A percentile compares a stretch with the other conserved stretches of the same genome.
These are phyloP conservation scores for Beverwykella pulmonaria DNA, from an alignment of 495 filamentous ascomycete genomes.

Conservation along the genomic window DNA sequence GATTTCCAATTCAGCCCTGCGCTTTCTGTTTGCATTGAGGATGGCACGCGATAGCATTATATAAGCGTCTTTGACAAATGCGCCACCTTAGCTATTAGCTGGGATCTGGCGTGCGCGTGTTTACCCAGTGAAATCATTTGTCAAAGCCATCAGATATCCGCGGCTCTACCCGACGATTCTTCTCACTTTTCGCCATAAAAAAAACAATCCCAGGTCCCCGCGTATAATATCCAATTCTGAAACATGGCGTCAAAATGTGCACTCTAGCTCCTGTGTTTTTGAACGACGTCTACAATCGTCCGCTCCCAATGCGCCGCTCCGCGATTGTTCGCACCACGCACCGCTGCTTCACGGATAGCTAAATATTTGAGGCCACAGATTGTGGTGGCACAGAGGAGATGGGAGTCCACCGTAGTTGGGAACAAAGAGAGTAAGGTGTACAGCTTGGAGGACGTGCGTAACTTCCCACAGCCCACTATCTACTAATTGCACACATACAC, in stretches of 20 bases:
- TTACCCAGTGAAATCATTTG: too few relatives aligned
- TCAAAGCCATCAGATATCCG: too few relatives aligned
- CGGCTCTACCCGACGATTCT: too few relatives aligned
- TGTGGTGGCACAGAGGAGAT: constrained; percentile 2
- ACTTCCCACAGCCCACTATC: neutral
- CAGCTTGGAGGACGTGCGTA: constrained; percentile 30
- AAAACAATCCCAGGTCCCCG: too few relatives aligned
- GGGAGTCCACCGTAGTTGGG: constrained; percentile 10
- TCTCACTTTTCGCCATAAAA: too few relatives aligned
- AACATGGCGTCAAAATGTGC: constrained; percentile 29
- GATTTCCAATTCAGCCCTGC: too few relatives aligned
- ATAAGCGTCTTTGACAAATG: too few relatives aligned
- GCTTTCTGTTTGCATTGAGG: too few relatives aligned
- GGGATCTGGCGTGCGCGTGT: too few relatives aligned
- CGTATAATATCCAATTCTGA: neutral
- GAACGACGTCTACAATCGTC: constrained; percentile 3
- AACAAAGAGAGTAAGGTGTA: constrained; percentile 17
- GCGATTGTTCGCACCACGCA: neutral
- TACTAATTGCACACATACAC: neutral
- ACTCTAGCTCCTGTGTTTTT: constrained; percentile 7
- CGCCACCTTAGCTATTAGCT: too few relatives aligned
- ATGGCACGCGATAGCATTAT: too few relatives aligned
- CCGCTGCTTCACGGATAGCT: neutral
- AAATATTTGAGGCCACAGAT: neutral
- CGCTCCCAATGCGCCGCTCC: constrained; percentile 12